Base-by-base conservation (phyloP, 371 early-diverging fungal species). In the Lichtheimia corymbifera region DNA sequence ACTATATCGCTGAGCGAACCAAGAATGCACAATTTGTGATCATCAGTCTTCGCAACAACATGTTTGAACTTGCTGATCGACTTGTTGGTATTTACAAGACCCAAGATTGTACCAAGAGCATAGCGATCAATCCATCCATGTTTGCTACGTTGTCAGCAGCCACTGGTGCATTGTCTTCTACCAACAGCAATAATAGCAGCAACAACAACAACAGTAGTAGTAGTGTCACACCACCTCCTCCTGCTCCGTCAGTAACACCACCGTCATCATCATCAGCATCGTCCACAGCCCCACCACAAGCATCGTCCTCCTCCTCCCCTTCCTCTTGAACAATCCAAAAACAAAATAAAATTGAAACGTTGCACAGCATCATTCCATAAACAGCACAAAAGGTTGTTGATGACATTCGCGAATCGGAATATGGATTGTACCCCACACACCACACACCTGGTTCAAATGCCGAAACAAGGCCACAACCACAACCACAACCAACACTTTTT, bases 31-130 rank as follows among this genome's bases (percentile, higher is more conserved):
- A 99, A 82, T 99, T 99, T 80, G 88, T 99, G 22, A 97, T 99
- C 63, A 99, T 99, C 69, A 95, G 95, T 69, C 83, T 99, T 61
- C 87, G 99, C 65, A 99, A 99, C 86, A 96, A 99, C 74, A 99
- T 99, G 99, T 99, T 99, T 88, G 99, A 99, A 78, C 79, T 98
- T 43, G 98, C 99, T 0, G 96, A 98, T 66, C 88, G 97, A 17
- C 80, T 99, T 13, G 95, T 99, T 4, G 99, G 99, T 54, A 98
- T 99, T 57, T 99, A 99, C 81, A 99, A 99, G 80, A 96, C 97
- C 7, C 84, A 90, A 52, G 88, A 98, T 67, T 89, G 88, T 52
- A 93, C 95, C 56, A 93, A 93, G 76, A 89, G 91, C 63, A 87
- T 94, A 55, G 87, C 93, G 4, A 87, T 94, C 63, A 87, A 92